Evolutionary conservation across 2,329 filamentous ascomycete species (phyloP).

Genomic region (Sphaceloma murrayae): DNA sequence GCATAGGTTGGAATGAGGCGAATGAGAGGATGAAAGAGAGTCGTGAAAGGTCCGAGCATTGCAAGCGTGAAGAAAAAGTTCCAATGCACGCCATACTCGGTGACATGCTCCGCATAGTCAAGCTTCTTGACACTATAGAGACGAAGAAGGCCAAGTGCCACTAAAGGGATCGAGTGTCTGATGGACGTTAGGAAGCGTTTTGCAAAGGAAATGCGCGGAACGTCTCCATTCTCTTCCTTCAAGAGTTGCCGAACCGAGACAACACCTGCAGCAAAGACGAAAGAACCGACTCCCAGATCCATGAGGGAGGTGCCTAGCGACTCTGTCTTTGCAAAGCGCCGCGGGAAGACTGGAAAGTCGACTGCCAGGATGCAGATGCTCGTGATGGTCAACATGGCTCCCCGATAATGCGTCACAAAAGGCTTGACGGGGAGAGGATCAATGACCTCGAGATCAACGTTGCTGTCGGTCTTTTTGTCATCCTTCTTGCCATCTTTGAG

Average conservation of each 20-base stretch:
- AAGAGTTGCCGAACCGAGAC: slow-evolving; percentile 78
- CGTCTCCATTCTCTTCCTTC: slow-evolving; percentile 42
- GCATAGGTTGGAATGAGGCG: slow-evolving; percentile 60
- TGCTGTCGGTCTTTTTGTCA: slow-evolving; percentile 21
- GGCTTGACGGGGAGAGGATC: slow-evolving; percentile 68
- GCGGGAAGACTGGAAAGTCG: slow-evolving; percentile 85
- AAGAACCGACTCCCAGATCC: slow-evolving; percentile 94
- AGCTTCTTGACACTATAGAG: slow-evolving; percentile 85
- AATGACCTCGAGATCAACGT: slow-evolving; percentile 24
- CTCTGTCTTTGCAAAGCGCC: slow-evolving; percentile 93
- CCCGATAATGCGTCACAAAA: slow-evolving; percentile 85
- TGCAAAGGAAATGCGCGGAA: slow-evolving; percentile 41
- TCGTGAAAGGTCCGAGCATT: slow-evolving; percentile 79
- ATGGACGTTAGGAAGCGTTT: slow-evolving; percentile 58
- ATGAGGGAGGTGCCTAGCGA: slow-evolving; percentile 99
- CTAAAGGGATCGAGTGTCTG: slow-evolving; percentile 72
- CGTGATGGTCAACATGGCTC: slow-evolving; percentile 82
- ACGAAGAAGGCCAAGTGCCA: slow-evolving; percentile 69
- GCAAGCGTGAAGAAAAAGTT: slow-evolving; percentile 98
- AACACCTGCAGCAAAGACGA: slow-evolving; percentile 87
- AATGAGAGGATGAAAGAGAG: slow-evolving; percentile 66
- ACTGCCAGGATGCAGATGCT: slow-evolving; percentile 91
- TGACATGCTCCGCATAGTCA: slow-evolving; percentile 94
- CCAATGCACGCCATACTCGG: slow-evolving; percentile 97
- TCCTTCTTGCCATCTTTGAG: slow-evolving; percentile 21